Evolutionary conservation across 2,329 filamentous ascomycete species (phyloP).

Genomic region (Cryphonectria japonica): DNA sequence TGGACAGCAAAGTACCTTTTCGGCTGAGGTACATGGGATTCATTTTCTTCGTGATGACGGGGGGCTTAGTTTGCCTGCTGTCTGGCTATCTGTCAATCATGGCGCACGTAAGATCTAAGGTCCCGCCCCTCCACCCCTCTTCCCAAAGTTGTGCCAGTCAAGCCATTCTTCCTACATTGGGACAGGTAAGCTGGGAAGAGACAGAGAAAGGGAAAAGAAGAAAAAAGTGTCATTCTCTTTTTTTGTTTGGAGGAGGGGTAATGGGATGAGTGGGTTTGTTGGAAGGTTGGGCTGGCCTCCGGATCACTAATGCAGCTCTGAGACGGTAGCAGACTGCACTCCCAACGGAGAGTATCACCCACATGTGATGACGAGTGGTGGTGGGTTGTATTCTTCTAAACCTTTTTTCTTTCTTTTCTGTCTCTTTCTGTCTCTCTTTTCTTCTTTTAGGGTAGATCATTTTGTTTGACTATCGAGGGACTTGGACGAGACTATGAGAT

Average conservation of each 20-base stretch:
- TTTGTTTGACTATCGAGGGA: slow-evolving; percentile 3
- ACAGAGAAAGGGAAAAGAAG: neutral
- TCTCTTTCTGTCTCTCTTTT: neutral
- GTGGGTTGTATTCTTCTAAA: neutral
- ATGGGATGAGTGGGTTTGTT: neutral
- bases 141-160: neutral
- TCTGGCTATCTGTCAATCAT: neutral
- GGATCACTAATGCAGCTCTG: slow-evolving; percentile 14
- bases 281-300: neutral
- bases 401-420: too few species aligned
- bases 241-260: too few species aligned
- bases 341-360: too few species aligned
- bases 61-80: neutral
- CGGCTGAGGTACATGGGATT: slow-evolving; percentile 15
- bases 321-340: neutral
- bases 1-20: neutral
- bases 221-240: neutral
- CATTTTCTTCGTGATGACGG: slow-evolving; percentile 1
- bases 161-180: neutral
- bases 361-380: neutral
- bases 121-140: neutral
- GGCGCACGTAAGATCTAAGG: slow-evolving; percentile 3
- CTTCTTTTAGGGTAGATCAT: slow-evolving; percentile 5
- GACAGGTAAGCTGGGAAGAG: too few species aligned
- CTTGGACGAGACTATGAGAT: slow-evolving; percentile 7